Conservation (phyloP, 306 rosid genomes). For the Lithocarpus polystachyus region DNA sequence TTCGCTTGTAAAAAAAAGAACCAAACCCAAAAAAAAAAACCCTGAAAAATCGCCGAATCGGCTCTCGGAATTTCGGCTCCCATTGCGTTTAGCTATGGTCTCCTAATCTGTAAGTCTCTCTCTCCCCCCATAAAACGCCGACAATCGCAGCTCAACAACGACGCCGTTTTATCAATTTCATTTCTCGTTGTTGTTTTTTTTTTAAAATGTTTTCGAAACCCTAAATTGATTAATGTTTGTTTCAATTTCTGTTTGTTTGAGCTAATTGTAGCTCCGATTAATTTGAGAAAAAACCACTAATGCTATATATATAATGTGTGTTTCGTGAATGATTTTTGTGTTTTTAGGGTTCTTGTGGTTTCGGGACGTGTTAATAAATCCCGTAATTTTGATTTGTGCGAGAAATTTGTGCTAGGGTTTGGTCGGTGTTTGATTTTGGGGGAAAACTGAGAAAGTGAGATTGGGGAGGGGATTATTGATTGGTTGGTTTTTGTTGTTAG, state of each 20-base stretch:
- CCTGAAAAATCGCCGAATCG: constrained; percentile 34
- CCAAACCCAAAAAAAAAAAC: not conserved
- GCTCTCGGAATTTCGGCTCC: constrained; percentile 14
- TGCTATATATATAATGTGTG: constrained; percentile 23
- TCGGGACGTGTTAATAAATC: constrained; percentile 23
- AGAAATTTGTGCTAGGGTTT: constrained; percentile 55
- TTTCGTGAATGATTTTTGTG: constrained; percentile 16
- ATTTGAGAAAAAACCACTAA: constrained; percentile 23
- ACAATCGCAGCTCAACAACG: constrained; percentile 16
- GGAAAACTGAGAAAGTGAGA: constrained; percentile 1
- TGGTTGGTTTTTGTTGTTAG: constrained; percentile 34
- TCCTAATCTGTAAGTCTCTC: constrained; percentile 47
- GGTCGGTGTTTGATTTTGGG: constrained; percentile 29
- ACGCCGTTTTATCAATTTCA: not conserved
- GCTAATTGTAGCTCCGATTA: constrained; percentile 19
- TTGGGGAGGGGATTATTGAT: constrained; percentile 20
- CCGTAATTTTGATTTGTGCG: constrained; percentile 31
- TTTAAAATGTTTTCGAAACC: not conserved
- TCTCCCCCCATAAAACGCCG: not conserved
- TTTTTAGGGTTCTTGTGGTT: constrained; percentile 71
- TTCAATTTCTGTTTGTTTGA: not conserved
- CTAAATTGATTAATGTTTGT: constrained; percentile 26
- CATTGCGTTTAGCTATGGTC: constrained; percentile 23
- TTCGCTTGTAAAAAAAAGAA: constrained; percentile 27
- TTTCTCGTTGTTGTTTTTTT: not conserved